Percentiles rank a stretch among this genome's conserved stretches.
Conservation (phyloP, 1,284 basidiomycete species). For the Trichosporon asahii region DNA sequence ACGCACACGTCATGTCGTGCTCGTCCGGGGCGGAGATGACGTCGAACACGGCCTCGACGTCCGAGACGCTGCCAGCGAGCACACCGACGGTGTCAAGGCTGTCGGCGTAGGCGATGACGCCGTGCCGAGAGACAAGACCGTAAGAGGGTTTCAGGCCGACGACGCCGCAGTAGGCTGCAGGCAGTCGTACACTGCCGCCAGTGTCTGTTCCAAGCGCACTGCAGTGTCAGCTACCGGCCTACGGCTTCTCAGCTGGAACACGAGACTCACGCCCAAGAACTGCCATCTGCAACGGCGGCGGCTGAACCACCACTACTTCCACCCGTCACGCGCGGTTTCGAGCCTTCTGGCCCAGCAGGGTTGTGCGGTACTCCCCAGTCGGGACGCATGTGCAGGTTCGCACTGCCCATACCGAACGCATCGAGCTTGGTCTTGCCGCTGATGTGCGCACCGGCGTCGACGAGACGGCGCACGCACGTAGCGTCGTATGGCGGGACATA, state of each 20-base stretch:
- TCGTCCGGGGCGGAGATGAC: conserved; percentile 64
- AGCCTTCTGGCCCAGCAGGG: conserved; percentile 54
- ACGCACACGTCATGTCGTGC: conserved; percentile 73
- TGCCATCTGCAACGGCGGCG: conserved; percentile 57
- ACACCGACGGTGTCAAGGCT: conserved; percentile 93
- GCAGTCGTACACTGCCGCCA: conserved; percentile 87
- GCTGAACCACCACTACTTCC: conserved; percentile 56
- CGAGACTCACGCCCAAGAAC: conserved; percentile 69
- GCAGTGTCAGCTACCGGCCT: conserved; percentile 1
- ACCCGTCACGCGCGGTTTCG: conserved; percentile 62
- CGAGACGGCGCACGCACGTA: conserved; percentile 69
- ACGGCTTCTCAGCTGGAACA: neutral
- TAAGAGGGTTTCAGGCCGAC: conserved; percentile 93
- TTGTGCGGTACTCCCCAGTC: conserved; percentile 63
- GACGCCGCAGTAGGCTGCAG: conserved; percentile 89
- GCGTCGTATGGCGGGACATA: conserved; percentile 83
- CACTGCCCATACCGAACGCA: conserved; percentile 91
- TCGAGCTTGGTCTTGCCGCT: conserved; percentile 92
- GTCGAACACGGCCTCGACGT: conserved; percentile 61
- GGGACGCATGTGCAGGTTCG: conserved; percentile 34
- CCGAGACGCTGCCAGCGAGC: conserved; percentile 60
- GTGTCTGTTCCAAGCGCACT: conserved; percentile 93
- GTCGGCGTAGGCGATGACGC: conserved; percentile 88
- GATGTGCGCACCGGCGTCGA: conserved; percentile 66
- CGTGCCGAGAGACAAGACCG: conserved; percentile 86